Evolutionary conservation across 2,329 filamentous ascomycete species (phyloP).

Genomic region (Fusarium sp.): DNA sequence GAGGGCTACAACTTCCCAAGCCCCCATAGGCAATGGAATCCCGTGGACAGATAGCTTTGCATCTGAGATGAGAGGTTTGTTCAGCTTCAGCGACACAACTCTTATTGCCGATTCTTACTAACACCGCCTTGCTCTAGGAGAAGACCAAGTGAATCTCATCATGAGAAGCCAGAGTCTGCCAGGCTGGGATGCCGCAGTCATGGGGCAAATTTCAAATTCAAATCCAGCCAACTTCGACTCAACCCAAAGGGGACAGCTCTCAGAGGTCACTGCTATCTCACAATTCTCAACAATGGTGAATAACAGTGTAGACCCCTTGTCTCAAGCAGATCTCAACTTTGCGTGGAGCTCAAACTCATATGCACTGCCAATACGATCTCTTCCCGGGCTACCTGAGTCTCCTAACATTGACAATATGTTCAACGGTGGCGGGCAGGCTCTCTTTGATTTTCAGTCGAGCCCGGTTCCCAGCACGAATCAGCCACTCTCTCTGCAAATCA

Average conservation of each 20-base stretch:
- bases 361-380: not conserved
- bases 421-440: not conserved
- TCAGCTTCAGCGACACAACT: rapidly evolving
- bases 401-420: not conserved
- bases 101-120: rapidly evolving
- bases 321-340: not conserved
- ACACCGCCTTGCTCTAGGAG: not conserved
- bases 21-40: not conserved
- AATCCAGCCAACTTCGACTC: not conserved
- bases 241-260: not conserved
- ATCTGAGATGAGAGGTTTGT: not conserved
- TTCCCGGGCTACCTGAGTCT: not conserved
- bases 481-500: too few species aligned
- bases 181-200: not conserved
- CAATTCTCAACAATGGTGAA: not conserved
- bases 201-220: not conserved
- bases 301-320: not conserved
- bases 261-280: not conserved
- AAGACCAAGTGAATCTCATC: not conserved
- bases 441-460: not conserved
- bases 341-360: not conserved
- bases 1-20: not conserved
- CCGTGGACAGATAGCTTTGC: not conserved
- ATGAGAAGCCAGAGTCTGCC: not conserved
- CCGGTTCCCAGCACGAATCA: not conserved